phyloP scores from a whole-genome alignment of 305 asterid species.

The Fraxinus sp. region DNA sequence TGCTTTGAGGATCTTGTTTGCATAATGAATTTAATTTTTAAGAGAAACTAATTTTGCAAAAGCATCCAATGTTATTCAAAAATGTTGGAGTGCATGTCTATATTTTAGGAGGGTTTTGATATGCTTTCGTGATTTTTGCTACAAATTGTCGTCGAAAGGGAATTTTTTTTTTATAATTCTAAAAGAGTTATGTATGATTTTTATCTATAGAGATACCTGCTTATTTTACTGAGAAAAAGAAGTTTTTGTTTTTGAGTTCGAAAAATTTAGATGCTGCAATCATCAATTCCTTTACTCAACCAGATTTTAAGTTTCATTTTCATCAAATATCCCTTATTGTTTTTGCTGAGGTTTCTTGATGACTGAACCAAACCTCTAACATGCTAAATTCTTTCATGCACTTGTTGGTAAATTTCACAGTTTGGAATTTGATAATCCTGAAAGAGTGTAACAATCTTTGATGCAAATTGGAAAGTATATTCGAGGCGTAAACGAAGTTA shows the following conservation, averaged over 20 bases:
- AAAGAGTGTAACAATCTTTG: slow-evolving; percentile 84
- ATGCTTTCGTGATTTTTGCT: not conserved
- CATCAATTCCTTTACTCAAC: not conserved
- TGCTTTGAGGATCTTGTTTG: not conserved
- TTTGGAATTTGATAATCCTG: slow-evolving; percentile 84
- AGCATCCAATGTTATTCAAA: not conserved
- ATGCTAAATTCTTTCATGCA: not conserved
- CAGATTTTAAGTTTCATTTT: not conserved
- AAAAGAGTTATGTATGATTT: not conserved
- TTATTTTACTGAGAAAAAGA: not conserved
- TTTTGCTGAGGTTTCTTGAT: not conserved
- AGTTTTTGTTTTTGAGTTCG: not conserved
- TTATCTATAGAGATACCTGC: not conserved
- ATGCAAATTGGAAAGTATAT: too few species aligned
- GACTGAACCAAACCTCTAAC: not conserved
- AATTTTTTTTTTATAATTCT: not conserved
- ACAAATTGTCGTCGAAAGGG: not conserved
- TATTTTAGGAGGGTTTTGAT: not conserved
- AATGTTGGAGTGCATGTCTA: not conserved
- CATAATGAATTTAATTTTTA: not conserved
- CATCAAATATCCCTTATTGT: slow-evolving; percentile 12
- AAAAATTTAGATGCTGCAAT: not conserved
- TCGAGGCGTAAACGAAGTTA: too few species aligned
- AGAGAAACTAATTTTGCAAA: not conserved
- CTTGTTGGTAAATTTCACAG: slow-evolving; percentile 38